Evolutionary conservation across 176 grass and related monocot genomes (phyloP), one percentile per base, ranked within the genome.

Genomic region (Themeda triandra): DNA sequence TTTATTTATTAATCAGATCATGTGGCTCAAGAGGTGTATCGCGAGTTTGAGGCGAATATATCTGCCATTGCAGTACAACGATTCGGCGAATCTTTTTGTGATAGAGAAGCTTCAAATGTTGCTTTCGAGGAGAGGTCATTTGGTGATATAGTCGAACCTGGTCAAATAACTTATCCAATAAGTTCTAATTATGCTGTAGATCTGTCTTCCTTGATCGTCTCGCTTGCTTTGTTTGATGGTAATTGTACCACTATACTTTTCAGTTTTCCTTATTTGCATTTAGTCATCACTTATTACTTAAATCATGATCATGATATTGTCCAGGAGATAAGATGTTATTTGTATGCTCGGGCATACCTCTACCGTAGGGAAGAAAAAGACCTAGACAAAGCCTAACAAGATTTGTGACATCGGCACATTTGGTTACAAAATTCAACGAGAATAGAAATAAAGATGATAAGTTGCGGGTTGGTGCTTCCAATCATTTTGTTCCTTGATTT

Each of bases 371-470:
- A 37, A 63, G 4, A 25, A 18, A 8, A 39, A 39, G 37, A 39
- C 0, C 7, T 30, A 28, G 19, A 18, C 27, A 25, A 10, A 2
- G 30, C 3, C 62, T 41, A 32, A 87, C 70, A 80, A 86, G 69
- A 75, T 54, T 87, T 73, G 69, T 87, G 60, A 87, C 78, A 56
- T 87, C 45, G 25, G 59, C 70, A 42, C 6, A 11, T 81, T 75
- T 87, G 13, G 70, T 49, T 75, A 13, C 0, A n/a, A 13, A 23
- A 40, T 81, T 81, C 27, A 56, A 56, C 3, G 0, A 41, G 5
- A 31, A 66, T 21, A 75, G 85, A 75, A 74, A 87, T 30, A 60
- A 4, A 32, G 45, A 87, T 56, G 60, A 73, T 81, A n/a, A 68
- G 18, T 41, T 87, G 21, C 68, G 36, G 70, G 85, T 81, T 66